A percentile compares a stretch with the other conserved stretches of the same genome.
These are phyloP conservation scores for Pisolithus marmoratus DNA, from an alignment of 768 basidiomycete genomes.

Conservation along the genomic window DNA sequence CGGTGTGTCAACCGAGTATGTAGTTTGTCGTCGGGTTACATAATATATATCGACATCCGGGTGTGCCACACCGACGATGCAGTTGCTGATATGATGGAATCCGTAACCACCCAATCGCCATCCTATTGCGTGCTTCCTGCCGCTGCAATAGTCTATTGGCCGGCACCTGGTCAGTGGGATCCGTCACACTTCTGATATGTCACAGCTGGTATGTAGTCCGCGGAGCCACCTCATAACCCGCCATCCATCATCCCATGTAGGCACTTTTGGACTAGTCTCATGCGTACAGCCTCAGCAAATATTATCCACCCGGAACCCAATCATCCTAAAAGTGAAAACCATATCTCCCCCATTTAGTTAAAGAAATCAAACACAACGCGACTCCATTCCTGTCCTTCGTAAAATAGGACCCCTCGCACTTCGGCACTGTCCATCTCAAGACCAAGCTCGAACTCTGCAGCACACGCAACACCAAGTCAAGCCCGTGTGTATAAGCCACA, in stretches of 20 bases:
- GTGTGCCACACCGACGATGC: background rate
- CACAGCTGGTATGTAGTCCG: no score
- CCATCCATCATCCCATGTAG: background rate
- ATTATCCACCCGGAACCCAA: background rate
- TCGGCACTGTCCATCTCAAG: constrained; percentile 83
- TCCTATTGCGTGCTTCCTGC: no score
- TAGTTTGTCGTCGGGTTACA: background rate
- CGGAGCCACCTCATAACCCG: background rate
- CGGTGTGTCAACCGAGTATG: background rate
- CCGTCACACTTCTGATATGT: no score
- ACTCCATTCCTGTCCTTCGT: constrained; percentile 77
- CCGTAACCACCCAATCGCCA: no score
- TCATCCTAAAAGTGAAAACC: background rate
- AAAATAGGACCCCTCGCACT: constrained; percentile 74
- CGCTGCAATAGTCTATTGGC: no score
- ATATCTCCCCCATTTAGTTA: constrained; percentile 19
- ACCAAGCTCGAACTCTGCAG: constrained; percentile 74
- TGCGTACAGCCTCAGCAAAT: background rate
- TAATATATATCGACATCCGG: background rate
- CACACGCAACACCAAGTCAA: background rate
- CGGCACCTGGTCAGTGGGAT: no score
- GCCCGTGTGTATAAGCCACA: background rate
- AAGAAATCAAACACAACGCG: constrained; percentile 60
- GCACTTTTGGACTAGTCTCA: background rate
- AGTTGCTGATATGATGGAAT: no score